These are phyloP conservation scores for Knufia petricola DNA, from an alignment of 2,329 filamentous ascomycete genomes.

Conservation along the genomic window DNA sequence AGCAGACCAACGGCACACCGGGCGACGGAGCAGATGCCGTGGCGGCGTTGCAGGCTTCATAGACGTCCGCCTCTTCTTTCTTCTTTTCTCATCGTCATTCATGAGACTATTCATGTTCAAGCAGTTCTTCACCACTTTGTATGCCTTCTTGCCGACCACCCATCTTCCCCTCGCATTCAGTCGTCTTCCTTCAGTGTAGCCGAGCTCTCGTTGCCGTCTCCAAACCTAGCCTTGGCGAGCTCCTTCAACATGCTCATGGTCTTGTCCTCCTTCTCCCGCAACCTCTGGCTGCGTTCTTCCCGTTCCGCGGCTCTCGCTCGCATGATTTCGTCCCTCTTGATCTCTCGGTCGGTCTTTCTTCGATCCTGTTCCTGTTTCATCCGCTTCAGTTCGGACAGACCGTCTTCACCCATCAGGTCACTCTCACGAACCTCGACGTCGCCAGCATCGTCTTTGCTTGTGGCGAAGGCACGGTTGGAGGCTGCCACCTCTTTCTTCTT, in stretches of 20 bases:
- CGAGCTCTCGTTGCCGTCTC: constrained; percentile 26
- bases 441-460: constrained; percentile 43
- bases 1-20: constrained; percentile 6
- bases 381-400: constrained; percentile 54
- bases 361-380: constrained; percentile 55
- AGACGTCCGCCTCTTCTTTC: no score
- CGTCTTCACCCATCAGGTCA: constrained; percentile 61
- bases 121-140: no score
- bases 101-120: no score
- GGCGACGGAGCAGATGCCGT: constrained; percentile 22
- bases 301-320: constrained; percentile 68
- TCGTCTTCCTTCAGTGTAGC: constrained; percentile 5
- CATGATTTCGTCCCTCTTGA: constrained; percentile 69
- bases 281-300: constrained; percentile 62
- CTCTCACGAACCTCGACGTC: constrained; percentile 57
- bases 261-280: constrained; percentile 67
- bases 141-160: not conserved
- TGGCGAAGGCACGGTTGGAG: constrained; percentile 60
- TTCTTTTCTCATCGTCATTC: no score
- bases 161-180: not conserved
- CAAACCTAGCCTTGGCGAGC: constrained; percentile 71
- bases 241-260: constrained; percentile 74
- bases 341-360: constrained; percentile 75
- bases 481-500: constrained; percentile 67
- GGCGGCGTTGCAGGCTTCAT: constrained; percentile 17